Base-by-base conservation (phyloP, 1,139 yeast genomes). In the Pichia sp. region DNA sequence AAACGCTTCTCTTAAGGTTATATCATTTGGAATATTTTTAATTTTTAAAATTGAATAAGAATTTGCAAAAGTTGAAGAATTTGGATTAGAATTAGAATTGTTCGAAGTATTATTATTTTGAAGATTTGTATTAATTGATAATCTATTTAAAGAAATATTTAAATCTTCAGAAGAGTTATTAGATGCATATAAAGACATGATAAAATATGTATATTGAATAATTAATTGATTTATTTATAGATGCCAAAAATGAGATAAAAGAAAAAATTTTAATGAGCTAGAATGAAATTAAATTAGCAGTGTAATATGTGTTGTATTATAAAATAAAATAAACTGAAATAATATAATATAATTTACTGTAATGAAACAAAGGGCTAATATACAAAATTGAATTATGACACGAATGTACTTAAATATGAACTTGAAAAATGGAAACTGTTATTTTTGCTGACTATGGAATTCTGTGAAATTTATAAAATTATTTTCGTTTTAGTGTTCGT, bases 1-100 rank as follows among this genome's bases (percentile, higher is more conserved):
- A 35, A 78, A 72, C 20, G 92, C 83, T 63, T 90, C 97, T 58
- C 96, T 78, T 30, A 73, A 62, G 3, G 90, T 66, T 38, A 89
- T 67, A 61, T 89, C 95, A 9, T 70, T 60, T 2, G 97, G 97
- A 24, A 87, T 63, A 57, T 83, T 82, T 49, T 69, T 70, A 36
- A 82, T 62, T 47, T 68, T 72, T 40, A 76, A 49, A 26, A 56
- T 45, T 3, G 54, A 51, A 2, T 23, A 41, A 42, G 48, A 22
- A 10, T 29, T 29, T 5, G 31, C 10, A 20, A n/a, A 23, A 5
- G 31, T 35, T 20, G 51, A 37, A 25, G 50, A 27, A 24, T 39
- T 37, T 28, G 54, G 41, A 7, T 50, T 51, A 39, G 57, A 54
- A 50, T 40, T 20, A 51, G 45, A 33, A n/a, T 41, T 40, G 24